phyloP scores from a whole-genome alignment of 768 basidiomycete species.

The Suillus luteus region DNA sequence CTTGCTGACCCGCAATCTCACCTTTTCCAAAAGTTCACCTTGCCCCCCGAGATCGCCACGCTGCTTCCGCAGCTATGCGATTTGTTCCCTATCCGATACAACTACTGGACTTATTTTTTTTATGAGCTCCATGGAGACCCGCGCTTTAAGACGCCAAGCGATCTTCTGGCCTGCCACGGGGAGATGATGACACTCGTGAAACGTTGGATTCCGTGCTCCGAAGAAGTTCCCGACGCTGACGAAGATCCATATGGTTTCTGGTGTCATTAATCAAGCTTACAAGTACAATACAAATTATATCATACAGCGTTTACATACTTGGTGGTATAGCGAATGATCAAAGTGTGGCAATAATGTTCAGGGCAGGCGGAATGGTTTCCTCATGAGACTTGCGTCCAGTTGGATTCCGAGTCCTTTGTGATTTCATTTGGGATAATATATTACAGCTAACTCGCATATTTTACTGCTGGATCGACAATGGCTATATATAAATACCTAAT shows the following conservation, averaged over 20 bases:
- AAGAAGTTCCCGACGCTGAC: no score
- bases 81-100: neutral
- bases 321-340: no score
- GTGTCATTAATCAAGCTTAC: neutral
- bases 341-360: no score
- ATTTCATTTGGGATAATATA: no score
- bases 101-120: neutral
- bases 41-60: neutral
- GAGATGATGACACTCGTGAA: neutral
- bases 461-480: no score
- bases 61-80: neutral
- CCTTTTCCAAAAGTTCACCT: neutral
- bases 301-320: conserved; percentile 4
- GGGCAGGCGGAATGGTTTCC: no score
- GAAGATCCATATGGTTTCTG: neutral
- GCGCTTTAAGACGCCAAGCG: neutral
- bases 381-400: no score
- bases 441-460: no score
- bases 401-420: no score
- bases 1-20: neutral
- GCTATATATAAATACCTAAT: no score
- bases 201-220: neutral
- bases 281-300: conserved; percentile 5
- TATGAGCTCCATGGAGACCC: neutral
- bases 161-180: neutral